Base-by-base conservation (phyloP, 495 filamentous ascomycete species). In the Bombardia bombarda region DNA sequence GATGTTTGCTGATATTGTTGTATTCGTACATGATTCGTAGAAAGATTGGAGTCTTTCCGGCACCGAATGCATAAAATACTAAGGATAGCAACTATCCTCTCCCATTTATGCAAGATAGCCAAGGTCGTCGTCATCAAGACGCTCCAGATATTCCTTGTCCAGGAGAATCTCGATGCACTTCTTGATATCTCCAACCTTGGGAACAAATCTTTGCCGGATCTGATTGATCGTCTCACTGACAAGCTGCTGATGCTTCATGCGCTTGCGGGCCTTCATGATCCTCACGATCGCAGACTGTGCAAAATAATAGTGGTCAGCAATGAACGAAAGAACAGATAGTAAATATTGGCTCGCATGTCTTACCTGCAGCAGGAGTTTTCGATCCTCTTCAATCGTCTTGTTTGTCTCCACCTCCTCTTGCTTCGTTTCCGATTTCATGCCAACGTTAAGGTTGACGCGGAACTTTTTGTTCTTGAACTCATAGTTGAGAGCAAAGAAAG, bases 211-310 rank as follows among this genome's bases (percentile, higher is more conserved):
- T n/a, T 75, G 77, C 57, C 83, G 84, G 67, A 99, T 94, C 65
- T 97, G 93, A 49, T 79, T 79, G 60, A 99, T 96, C 13, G 86
- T 89, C 67, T 99, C 92, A 53, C 85, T 80, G 32, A 99, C 87
- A 8, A 99, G 79, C 57, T 87, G 80, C 39, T 84, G 78, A 65
- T 99, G 90, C 76, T 94, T 95, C 86, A 96, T 90, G 71, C 83
- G 86, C 79, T 97, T 96, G 42, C 92, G 84, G 1, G 93, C 92
- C 66, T 99, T 99, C 92, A 97, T 99, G 68, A 99, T 95, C 53
- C 92, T 83, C 26, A 99, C 92, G 55, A 99, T 97, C 16, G 90
- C 87, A 44, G 93, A 97, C 93, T 98, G 53, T 17, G 40, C 23
- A 42, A 66, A 50, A 45, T 54, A 18, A 43, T 28, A 40, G 32